A percentile compares a stretch with the other conserved stretches of the same genome.
phyloP scores from a whole-genome alignment of 805 yeast species.

The Candida pseudofarinosa region DNA sequence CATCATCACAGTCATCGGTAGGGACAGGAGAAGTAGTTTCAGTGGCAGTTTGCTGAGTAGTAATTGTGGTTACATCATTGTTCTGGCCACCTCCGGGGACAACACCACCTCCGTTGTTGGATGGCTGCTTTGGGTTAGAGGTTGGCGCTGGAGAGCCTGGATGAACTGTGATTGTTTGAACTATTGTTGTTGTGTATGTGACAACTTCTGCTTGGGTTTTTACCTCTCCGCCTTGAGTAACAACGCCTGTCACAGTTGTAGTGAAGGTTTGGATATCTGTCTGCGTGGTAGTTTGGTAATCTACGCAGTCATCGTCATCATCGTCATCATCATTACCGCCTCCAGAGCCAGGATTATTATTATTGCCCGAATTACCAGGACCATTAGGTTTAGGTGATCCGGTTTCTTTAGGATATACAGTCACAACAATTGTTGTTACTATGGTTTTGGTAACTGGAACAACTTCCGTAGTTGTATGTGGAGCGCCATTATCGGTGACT shows the following conservation, averaged over 20 bases:
- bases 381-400: background rate
- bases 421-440: constrained; percentile 1
- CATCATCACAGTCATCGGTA: constrained; percentile 11
- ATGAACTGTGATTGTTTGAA: background rate
- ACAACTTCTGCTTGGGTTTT: background rate
- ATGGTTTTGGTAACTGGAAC: background rate
- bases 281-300: constrained; percentile 3
- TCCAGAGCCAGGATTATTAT: constrained; percentile 1
- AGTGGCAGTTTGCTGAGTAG: background rate
- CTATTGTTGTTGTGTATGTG: background rate
- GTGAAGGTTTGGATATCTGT: background rate
- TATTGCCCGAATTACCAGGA: background rate
- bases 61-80: background rate
- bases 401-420: background rate
- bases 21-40: constrained; percentile 2
- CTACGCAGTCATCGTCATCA: constrained; percentile 11
- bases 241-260: background rate
- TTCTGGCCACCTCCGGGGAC: background rate
- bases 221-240: background rate
- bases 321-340: constrained; percentile 5
- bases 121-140: background rate
- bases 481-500: constrained; percentile 1
- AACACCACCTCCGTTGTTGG: background rate
- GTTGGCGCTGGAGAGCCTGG: background rate
- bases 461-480: constrained; percentile 2